Evolutionary conservation across 345 rosid species (phyloP), one percentile per base, ranked within the genome.

Genomic region (Erysimum cheiranthoides): DNA sequence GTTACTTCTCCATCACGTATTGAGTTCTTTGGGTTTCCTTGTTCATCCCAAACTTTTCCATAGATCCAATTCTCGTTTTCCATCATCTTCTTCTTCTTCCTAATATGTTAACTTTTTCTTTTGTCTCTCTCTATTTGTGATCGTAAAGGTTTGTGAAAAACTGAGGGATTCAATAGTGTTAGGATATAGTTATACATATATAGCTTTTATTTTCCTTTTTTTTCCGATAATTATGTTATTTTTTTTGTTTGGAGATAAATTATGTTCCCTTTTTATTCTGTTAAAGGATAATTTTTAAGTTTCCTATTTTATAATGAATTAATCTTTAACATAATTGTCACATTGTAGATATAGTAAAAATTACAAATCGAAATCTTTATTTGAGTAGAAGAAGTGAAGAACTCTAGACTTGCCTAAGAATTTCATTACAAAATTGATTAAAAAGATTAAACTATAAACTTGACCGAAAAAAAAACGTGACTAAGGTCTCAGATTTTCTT

Each of bases 1-100:
- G 52, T 66, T 36, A 57, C 66, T 39, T 56, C 64, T 25, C n/a
- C 39, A 7, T 32, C 31, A 65, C 50, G 9, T 66, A 17, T 66
- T 49, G 66, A 25, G 3, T 13, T 57, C 49, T 66, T 66, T 5
- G 78, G 78, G 3, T 28, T 66, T 58, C 66, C 78, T 35, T 66
- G 51, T 28, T 30, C 11, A 58, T 66, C 52, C 73, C 78, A 74
- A 57, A 74, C 78, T 58, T 36, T n/a, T 36, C 2, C 51, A 30
- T 74, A 66, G 25, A 66, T 28, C 67, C 51, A 57, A 8, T 66
- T 47, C 50, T 57, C 77, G 10, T n/a, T 64, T 30, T 34, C 73
- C 60, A 36, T 31, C 46, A 8, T 31, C 40, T 14, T 56, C 61
- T 31, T 56, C 21, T 13, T 30, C 16, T 4, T 0, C 10, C 6